phyloP scores from a whole-genome alignment of 345 rosid genomes.

The Camelina hispida region DNA sequence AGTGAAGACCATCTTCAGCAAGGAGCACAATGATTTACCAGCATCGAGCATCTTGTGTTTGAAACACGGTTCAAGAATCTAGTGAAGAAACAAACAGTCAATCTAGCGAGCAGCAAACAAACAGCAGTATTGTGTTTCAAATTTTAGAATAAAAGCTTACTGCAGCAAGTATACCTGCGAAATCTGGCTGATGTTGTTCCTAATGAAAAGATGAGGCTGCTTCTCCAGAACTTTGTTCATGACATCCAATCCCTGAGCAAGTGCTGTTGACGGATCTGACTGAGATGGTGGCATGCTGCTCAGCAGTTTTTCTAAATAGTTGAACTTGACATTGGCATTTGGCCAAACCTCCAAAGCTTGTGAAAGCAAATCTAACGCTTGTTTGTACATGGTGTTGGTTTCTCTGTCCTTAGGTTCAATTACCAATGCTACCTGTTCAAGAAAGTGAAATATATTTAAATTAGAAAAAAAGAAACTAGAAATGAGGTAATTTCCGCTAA shows the following conservation, averaged over 20 bases:
- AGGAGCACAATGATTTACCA: conserved; percentile 90
- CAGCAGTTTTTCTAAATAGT: conserved; percentile 88
- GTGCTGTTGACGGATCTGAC: conserved; percentile 95
- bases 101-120: conserved; percentile 23
- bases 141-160: conserved; percentile 13
- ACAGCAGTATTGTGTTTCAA: conserved; percentile 19
- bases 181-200: conserved; percentile 90
- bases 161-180: conserved; percentile 69
- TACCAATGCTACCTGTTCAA: conserved; percentile 89
- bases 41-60: conserved; percentile 93
- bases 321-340: conserved; percentile 94
- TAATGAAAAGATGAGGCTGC: conserved; percentile 92
- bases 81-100: conserved; percentile 40
- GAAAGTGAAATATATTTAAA: conserved; percentile 15
- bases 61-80: conserved; percentile 99
- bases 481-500: conserved; percentile 1
- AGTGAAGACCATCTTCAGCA: conserved; percentile 91
- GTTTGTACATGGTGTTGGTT: conserved; percentile 86
- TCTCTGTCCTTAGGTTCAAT: conserved; percentile 99
- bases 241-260: conserved; percentile 98
- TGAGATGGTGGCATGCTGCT: conserved; percentile 91
- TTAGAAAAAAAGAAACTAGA: conserved; percentile 1
- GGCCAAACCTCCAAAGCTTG: conserved; percentile 99
- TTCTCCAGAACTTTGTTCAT: conserved; percentile 98
- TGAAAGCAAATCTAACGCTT: conserved; percentile 91